Percentiles rank a stretch among this genome's conserved stretches.
These are phyloP conservation scores for Claviceps quebecensis DNA, from an alignment of 2,329 filamentous ascomycete genomes.

Conservation along the genomic window DNA sequence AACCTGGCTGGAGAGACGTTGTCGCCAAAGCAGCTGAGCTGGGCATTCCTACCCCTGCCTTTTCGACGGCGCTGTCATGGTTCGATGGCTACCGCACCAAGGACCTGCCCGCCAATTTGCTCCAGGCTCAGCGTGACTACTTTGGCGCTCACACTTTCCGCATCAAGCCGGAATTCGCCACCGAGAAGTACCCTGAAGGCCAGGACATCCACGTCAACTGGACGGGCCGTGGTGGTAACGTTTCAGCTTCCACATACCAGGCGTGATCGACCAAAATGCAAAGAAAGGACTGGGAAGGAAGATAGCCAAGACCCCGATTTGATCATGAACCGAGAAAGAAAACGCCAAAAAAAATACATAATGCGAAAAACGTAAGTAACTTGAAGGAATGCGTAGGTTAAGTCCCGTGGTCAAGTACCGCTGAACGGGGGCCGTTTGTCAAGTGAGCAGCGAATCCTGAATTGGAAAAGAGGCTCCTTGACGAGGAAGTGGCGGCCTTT, in stretches of 20 bases:
- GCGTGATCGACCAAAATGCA: constrained; percentile 44
- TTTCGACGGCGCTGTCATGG: constrained; percentile 95
- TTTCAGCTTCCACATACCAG: constrained; percentile 94
- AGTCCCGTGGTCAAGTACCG: background rate
- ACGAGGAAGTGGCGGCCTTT: background rate
- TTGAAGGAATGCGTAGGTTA: background rate
- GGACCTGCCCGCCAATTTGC: constrained; percentile 92
- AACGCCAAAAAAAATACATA: background rate
- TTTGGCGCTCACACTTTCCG: constrained; percentile 90
- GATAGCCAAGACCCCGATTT: background rate
- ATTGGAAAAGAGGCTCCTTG: background rate
- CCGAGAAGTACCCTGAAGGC: constrained; percentile 66
- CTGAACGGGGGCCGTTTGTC: background rate
- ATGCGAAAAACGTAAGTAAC: background rate
- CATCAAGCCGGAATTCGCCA: constrained; percentile 70
- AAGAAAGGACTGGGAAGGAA: background rate
- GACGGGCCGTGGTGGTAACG: constrained; percentile 94
- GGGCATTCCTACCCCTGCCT: constrained; percentile 90
- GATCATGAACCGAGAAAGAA: background rate
- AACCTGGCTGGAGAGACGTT: constrained; percentile 82
- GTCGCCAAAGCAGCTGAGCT: constrained; percentile 84
- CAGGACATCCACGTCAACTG: constrained; percentile 98
- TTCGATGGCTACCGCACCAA: constrained; percentile 98
- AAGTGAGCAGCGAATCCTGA: background rate
- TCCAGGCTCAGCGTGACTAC: constrained; percentile 99